These are phyloP conservation scores for Chlamydomonas reinhardtii DNA, from an alignment of 163 green algal species.

Conservation along the genomic window DNA sequence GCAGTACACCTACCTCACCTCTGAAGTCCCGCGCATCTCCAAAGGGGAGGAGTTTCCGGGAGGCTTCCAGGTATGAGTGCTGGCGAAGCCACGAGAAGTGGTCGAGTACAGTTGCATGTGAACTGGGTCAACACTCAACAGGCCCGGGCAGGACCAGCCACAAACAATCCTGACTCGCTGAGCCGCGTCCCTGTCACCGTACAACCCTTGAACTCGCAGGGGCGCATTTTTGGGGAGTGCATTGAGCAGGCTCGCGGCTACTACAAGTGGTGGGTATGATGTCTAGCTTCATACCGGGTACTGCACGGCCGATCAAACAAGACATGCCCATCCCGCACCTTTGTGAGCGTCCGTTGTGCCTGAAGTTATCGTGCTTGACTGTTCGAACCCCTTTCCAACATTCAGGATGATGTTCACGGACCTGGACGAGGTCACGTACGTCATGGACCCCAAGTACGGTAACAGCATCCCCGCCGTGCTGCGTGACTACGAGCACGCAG, in stretches of 20 bases:
- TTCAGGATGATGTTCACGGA: not conserved
- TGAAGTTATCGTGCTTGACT: no score
- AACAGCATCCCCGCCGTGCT: slow-evolving; percentile 5
- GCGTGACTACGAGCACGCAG: not conserved
- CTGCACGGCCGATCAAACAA: no score
- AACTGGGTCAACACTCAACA: no score
- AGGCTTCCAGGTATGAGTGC: not conserved
- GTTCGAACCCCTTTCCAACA: no score
- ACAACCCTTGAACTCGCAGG: not conserved
- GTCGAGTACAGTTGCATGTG: no score
- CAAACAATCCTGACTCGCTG: no score
- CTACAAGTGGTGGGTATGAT: not conserved
- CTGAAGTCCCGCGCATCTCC: not conserved
- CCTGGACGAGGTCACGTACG: not conserved
- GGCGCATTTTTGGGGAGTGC: not conserved
- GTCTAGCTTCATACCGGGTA: no score
- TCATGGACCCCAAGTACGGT: not conserved
- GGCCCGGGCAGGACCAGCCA: no score
- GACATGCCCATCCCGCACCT: no score
- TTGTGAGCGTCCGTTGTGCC: no score
- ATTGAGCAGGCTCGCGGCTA: not conserved
- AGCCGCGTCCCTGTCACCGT: no score
- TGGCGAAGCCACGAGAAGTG: no score
- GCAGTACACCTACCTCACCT: not conserved
- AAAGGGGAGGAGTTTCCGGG: not conserved